Base-by-base conservation (phyloP, 2,329 filamentous ascomycete species). In the Monascus ruber region DNA sequence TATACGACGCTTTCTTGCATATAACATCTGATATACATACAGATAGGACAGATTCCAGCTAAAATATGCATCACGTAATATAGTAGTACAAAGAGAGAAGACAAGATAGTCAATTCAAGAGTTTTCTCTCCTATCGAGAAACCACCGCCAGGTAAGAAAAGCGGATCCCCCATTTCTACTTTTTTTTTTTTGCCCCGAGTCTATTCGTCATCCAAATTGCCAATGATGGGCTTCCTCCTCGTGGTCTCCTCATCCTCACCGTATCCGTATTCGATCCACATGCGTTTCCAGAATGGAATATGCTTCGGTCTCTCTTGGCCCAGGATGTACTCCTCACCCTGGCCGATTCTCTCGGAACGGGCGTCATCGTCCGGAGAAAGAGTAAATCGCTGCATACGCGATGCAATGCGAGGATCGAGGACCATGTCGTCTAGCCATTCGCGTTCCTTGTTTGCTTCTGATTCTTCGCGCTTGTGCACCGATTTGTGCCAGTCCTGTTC, bases 401-500 rank as follows among this genome's bases (percentile, higher is more conserved):
- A 71, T 4, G 75, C 76, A 45, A 95, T 79, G 31, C 88, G 74
- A 8, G 76, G 65, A 57, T 98, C 88, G 6, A 94, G 58, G 2
- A 83, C 78, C 38, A 95, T 68, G 7, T 79, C 74, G 39, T 81
- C 76, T 6, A 82, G 62, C 84, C 85, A 94, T 36, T 88, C 79
- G 51, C 74, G 77, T 62, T 88, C 84, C 46, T 70, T 70, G 40
- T 71, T 67, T 31, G 68, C 68, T 42, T 65, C 65, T 37, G 68
- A 59, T 38, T 72, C 69, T 17, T 56, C 54, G 29, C 59, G 58
- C 50, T 80, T 77, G 63, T 76, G 79, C 5, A 80, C 75, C n/a
- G 74, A 79, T 65, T 93, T 94, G 60, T 82, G 79, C 87, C 87
- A 94, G 58, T 89, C 77, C 34, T 64, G 64, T 64, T 94, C 86